Percentiles rank a stretch among this genome's conserved stretches.
Evolutionary conservation across 768 basidiomycete species (phyloP).

Genomic region (Suillus subalutaceus): DNA sequence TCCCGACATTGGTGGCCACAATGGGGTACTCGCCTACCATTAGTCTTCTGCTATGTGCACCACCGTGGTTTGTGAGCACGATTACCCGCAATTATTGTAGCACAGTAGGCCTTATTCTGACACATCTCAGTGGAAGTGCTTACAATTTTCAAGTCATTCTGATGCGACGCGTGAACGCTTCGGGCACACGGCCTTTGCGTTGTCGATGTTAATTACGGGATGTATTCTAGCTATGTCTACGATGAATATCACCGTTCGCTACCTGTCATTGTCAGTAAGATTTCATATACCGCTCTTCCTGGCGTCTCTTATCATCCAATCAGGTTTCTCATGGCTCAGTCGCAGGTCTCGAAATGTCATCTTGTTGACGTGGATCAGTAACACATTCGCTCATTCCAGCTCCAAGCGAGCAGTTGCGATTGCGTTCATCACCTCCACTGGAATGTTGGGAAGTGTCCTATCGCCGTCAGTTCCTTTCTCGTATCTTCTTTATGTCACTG

Average conservation of each 20-base stretch:
- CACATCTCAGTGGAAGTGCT: background rate
- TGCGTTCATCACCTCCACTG: conserved; percentile 10
- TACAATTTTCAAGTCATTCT: conserved; percentile 51
- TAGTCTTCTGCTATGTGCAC: conserved; percentile 71
- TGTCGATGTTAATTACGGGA: conserved; percentile 60
- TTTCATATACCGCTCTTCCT: background rate
- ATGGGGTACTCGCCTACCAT: conserved; percentile 62
- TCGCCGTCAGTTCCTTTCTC: conserved; percentile 12
- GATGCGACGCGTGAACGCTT: conserved; percentile 70
- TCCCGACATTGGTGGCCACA: conserved; percentile 72
- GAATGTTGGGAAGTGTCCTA: conserved; percentile 6
- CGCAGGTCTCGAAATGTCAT: conserved; percentile 67
- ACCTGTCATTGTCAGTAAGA: conserved; percentile 52
- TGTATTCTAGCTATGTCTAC: conserved; percentile 65
- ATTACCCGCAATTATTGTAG: conserved; percentile 31
- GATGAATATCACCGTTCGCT: conserved; percentile 59
- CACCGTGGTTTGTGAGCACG: conserved; percentile 51
- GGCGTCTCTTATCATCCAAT: background rate
- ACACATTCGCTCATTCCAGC: conserved; percentile 68
- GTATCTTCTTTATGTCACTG: conserved; percentile 10
- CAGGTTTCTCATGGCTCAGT: conserved; percentile 74
- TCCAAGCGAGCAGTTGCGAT: conserved; percentile 64
- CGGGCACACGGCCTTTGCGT: conserved; percentile 59
- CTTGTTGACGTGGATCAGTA: conserved; percentile 53
- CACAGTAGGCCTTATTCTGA: conserved; percentile 2